Evolutionary conservation across 495 filamentous ascomycete genomes (phyloP).

Genomic region (Penicillium daleae): DNA sequence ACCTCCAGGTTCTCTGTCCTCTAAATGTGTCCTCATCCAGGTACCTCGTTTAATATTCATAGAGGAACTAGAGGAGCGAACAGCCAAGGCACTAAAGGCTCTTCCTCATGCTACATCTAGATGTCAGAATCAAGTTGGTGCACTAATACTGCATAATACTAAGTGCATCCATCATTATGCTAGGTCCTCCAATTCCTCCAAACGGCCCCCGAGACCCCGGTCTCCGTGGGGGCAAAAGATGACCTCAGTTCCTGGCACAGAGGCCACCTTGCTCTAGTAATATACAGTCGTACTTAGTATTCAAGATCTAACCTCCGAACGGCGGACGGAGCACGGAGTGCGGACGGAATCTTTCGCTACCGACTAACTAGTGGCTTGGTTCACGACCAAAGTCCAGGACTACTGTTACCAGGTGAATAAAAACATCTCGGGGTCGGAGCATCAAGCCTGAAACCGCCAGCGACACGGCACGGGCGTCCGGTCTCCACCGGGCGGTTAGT

Average conservation of each 20-base stretch:
- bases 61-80: neutral
- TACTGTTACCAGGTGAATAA: neutral
- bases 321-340: neutral
- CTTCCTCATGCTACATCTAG: neutral
- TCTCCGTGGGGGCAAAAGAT: neutral
- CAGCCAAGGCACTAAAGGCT: neutral
- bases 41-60: neutral
- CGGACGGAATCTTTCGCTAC: neutral
- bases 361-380: slow-evolving; percentile 1
- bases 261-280: slow-evolving; percentile 12
- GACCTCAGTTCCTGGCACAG: slow-evolving; percentile 11
- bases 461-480: slow-evolving; percentile 34
- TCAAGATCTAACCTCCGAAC: neutral
- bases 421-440: slow-evolving; percentile 18
- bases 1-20: no score
- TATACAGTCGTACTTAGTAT: neutral
- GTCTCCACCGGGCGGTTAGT: slow-evolving; percentile 21
- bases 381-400: neutral
- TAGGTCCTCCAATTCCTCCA: neutral
- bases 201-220: neutral
- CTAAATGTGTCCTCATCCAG: neutral
- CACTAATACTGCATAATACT: neutral
- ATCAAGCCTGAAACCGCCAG: slow-evolving; percentile 31
- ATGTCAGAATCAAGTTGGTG: neutral
- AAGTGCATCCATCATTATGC: neutral